A percentile compares a stretch with the other conserved stretches of the same genome.
phyloP scores from a whole-genome alignment of 1,139 yeast species.

The Yamadazyma trypodendri region DNA sequence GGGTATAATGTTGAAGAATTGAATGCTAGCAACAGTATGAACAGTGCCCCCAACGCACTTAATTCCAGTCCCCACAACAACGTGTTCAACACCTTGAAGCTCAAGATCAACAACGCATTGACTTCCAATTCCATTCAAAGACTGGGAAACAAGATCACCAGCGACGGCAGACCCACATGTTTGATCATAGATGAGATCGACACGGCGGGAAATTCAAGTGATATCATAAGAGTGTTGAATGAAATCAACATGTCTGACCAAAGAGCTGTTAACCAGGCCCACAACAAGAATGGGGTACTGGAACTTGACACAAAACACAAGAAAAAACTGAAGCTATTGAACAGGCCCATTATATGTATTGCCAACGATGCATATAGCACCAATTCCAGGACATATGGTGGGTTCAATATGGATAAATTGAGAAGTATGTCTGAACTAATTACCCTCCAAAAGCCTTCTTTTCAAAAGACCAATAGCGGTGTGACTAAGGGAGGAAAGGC shows the following conservation, averaged over 20 bases:
- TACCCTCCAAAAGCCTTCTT: conserved; percentile 56
- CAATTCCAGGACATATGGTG: conserved; percentile 27
- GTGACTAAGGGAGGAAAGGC: conserved; percentile 35
- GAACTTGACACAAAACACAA: conserved; percentile 19
- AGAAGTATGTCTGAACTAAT: conserved; percentile 74
- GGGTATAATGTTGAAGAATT: conserved; percentile 82
- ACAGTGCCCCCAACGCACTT: conserved; percentile 28
- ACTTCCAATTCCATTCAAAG: conserved; percentile 59
- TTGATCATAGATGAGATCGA: conserved; percentile 88
- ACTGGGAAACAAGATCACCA: conserved; percentile 14
- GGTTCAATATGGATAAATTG: conserved; percentile 62
- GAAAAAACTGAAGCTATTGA: conserved; percentile 41
- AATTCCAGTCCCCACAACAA: conserved; percentile 16
- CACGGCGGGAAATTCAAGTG: conserved; percentile 74
- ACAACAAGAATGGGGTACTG: conserved; percentile 7
- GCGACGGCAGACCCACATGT: conserved; percentile 66
- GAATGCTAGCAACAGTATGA: conserved; percentile 79
- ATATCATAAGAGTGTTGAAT: conserved; percentile 67
- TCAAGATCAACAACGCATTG: conserved; percentile 67
- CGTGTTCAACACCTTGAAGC: conserved; percentile 30
- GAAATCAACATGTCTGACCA: conserved; percentile 64
- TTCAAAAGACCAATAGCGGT: conserved; percentile 42
- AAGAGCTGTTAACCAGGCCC: conserved; percentile 35
- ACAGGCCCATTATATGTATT: conserved; percentile 86
- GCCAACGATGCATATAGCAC: conserved; percentile 84